Evolutionary conservation across 1,284 basidiomycete genomes (phyloP).

Genomic region (Anthracocystis walkeri): DNA sequence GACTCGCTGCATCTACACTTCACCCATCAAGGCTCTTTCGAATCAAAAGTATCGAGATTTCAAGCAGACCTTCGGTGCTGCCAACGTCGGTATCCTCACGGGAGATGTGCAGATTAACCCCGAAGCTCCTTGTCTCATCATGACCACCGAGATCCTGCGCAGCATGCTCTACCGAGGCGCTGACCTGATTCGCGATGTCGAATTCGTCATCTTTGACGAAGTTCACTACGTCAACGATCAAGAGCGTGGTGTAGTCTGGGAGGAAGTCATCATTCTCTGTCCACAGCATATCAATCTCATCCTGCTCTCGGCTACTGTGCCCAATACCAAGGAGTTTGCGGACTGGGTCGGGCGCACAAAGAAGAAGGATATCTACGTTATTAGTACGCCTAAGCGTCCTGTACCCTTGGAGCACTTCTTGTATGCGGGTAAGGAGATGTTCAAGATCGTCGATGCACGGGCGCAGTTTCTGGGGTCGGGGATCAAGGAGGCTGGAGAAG

Average conservation of each 20-base stretch:
- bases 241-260: slow-evolving; percentile 99
- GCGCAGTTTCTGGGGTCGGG: slow-evolving; percentile 76
- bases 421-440: slow-evolving; percentile 89
- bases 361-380: slow-evolving; percentile 99
- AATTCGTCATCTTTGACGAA: slow-evolving; percentile 99
- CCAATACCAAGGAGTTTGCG: slow-evolving; percentile 97
- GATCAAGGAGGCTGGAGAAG: slow-evolving; percentile 84
- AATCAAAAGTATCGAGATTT: slow-evolving; percentile 99
- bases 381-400: slow-evolving; percentile 94
- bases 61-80: slow-evolving; percentile 92
- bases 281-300: slow-evolving; percentile 71
- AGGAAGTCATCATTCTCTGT: slow-evolving; percentile 91
- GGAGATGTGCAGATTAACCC: slow-evolving; percentile 99
- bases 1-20: slow-evolving; percentile 98
- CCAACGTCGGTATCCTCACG: slow-evolving; percentile 94
- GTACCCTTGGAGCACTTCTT: slow-evolving; percentile 97
- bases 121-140: slow-evolving; percentile 93
- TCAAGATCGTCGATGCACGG: slow-evolving; percentile 90
- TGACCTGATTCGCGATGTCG: slow-evolving; percentile 96
- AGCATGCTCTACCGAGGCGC: slow-evolving; percentile 88
- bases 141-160: slow-evolving; percentile 91
- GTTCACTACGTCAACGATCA: slow-evolving; percentile 99
- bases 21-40: slow-evolving; percentile 97
- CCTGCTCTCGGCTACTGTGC: slow-evolving; percentile 94
- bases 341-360: slow-evolving; percentile 99